Percentiles rank a stretch among this genome's conserved stretches.
These are phyloP conservation scores for Vitellaria paradoxa DNA, from an alignment of 179 eudicot species.

Conservation along the genomic window DNA sequence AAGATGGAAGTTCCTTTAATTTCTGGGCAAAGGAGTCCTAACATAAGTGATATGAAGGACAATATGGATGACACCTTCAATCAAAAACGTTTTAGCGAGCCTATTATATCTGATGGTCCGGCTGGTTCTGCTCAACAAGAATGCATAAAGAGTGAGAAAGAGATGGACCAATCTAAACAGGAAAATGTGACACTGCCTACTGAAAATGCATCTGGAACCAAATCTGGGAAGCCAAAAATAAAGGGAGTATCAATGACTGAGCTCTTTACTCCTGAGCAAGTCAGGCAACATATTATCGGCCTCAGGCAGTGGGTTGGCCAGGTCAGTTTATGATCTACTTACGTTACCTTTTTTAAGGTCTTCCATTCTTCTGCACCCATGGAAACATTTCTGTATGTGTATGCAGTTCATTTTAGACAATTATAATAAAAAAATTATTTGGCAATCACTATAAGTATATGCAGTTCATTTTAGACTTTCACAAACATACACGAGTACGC, in stretches of 20 bases:
- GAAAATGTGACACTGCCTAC: conserved; percentile 33
- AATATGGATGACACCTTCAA: conserved; percentile 26
- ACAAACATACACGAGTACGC: too few species aligned
- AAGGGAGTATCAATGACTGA: conserved; percentile 77
- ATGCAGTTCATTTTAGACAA: too few species aligned
- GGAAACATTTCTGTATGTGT: neutral
- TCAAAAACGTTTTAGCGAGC: conserved; percentile 33
- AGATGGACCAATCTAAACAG: conserved; percentile 30
- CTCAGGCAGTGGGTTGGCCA: conserved; percentile 85
- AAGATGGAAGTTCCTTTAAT: conserved; percentile 33
- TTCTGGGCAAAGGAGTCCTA: conserved; percentile 18
- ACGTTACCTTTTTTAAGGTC: neutral
- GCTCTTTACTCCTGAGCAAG: conserved; percentile 73
- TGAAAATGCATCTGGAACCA: conserved; percentile 47
- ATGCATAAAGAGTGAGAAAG: conserved; percentile 37
- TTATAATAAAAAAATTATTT: too few species aligned
- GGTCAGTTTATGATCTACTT: conserved; percentile 17
- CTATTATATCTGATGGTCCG: conserved; percentile 19
- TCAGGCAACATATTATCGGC: conserved; percentile 66
- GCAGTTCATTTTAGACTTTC: too few species aligned
- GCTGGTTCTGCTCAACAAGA: conserved; percentile 34
- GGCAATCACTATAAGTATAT: too few species aligned
- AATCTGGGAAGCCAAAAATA: conserved; percentile 70
- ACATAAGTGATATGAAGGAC: conserved; percentile 26
- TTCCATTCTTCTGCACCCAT: neutral